phyloP scores from a whole-genome alignment of 2,329 filamentous ascomycete species.

The Phaeosphaeriaceae sp. region DNA sequence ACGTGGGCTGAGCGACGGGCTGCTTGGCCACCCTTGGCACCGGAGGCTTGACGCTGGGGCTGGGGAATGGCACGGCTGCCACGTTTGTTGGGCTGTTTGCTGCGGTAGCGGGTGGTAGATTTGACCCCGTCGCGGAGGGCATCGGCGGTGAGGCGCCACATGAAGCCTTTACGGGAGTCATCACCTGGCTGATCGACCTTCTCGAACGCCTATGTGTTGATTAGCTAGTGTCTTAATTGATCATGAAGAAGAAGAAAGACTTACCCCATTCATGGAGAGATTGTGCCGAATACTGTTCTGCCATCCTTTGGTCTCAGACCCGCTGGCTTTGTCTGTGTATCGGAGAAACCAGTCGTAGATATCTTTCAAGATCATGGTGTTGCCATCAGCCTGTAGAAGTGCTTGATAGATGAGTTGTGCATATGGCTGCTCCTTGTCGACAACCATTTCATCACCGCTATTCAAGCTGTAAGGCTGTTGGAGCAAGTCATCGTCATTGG shows the following conservation, averaged over 20 bases:
- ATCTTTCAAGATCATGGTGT: constrained; percentile 80
- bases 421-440: constrained; percentile 70
- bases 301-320: constrained; percentile 71
- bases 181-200: constrained; percentile 58
- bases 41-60: constrained; percentile 53
- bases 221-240: constrained; percentile 14
- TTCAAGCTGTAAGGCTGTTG: constrained; percentile 12
- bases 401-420: constrained; percentile 81
- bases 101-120: constrained; percentile 74
- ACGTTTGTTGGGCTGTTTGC: constrained; percentile 55
- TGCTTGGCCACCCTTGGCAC: constrained; percentile 55
- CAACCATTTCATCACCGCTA: constrained; percentile 20
- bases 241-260: constrained; percentile 28
- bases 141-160: constrained; percentile 78
- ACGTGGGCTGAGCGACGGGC: constrained; percentile 40
- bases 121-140: constrained; percentile 76
- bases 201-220: constrained; percentile 58
- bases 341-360: constrained; percentile 90
- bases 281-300: constrained; percentile 97
- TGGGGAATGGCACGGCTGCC: constrained; percentile 32
- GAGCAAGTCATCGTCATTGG: constrained; percentile 21
- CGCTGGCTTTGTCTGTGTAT: constrained; percentile 77
- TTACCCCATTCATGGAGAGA: constrained; percentile 91
- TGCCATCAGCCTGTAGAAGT: constrained; percentile 69
- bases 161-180: constrained; percentile 70